Base-by-base conservation (phyloP, 2,329 filamentous ascomycete genomes). In the Alternaria alternata region DNA sequence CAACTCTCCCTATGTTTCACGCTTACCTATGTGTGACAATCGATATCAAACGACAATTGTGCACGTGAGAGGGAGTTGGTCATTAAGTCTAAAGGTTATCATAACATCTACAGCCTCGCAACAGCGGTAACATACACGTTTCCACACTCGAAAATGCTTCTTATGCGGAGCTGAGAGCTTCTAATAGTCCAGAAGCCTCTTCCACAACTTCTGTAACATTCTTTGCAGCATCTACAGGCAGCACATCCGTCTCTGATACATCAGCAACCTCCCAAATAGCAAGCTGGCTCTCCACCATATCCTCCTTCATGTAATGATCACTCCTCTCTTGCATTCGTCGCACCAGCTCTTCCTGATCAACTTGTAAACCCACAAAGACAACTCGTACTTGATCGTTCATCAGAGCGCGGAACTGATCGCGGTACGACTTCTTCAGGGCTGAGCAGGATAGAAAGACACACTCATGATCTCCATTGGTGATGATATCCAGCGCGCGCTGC, bases 331-430 rank as follows among this genome's bases (percentile, higher is more conserved):
- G 58, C 5, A 76, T 47, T 4, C 79, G 73, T 26, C 67, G 48
- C 7, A 66, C 56, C 7, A 82, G 48, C 18, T 68, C 66, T n/a
- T 78, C 72, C 4, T 63, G 43, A 6, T 59, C 59, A 3, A 68
- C 70, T 54, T 81, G 77, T 4, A 82, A 63, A 54, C 81, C 73
- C 5, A 82, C 36, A 57, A 82, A 81, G 0, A 69, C 9, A 7
- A 75, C 66, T 2, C 66, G 55, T 14, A 74, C 54, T 1, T 61
- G 68, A 2, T 67, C 59, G 12, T 55, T 32, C 18, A 54, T 6
- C 4, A 70, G 49, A 9, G 64, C 51, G 5, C 79, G 63, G 7
- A 82, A 68, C 11, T 66, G 61, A 18, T 78, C 69, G 3, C 80
- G 72, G 53, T 81, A 80, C 0, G 59, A 43, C 12, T 59, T 62